Percentiles rank a stretch among this genome's conserved stretches.
Conservation (phyloP, 208 protist genomes). For the Leishmania martiniquensis region DNA sequence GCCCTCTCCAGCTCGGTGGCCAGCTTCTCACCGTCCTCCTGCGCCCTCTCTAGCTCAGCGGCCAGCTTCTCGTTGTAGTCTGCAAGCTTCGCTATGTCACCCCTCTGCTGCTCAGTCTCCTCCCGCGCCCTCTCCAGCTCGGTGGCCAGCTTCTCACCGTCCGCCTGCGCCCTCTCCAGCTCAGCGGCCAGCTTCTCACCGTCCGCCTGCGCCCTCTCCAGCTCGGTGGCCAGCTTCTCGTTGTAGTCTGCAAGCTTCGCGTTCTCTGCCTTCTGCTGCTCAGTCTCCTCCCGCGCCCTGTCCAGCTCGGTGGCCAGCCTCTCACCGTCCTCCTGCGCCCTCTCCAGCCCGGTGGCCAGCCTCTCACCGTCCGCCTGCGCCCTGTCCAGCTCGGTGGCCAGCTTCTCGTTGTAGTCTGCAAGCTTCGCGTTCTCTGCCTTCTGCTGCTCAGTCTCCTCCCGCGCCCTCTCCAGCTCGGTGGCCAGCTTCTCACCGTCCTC, state of each 20-base stretch:
- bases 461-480: background rate
- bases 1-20: no score
- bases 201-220: constrained; percentile 32
- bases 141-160: constrained; percentile 36
- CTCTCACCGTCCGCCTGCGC: background rate
- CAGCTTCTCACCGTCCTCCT: no score
- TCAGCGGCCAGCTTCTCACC: constrained; percentile 4
- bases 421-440: constrained; percentile 25
- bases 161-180: constrained; percentile 8
- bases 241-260: constrained; percentile 7
- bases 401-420: background rate
- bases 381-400: constrained; percentile 7
- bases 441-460: constrained; percentile 22
- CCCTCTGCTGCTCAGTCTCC: constrained; percentile 27
- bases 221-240: constrained; percentile 28
- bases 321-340: no score
- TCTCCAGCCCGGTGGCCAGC: no score
- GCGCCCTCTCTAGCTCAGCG: no score
- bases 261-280: no score
- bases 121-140: constrained; percentile 26
- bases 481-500: background rate
- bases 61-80: no score
- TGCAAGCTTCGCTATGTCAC: no score
- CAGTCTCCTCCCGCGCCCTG: no score
- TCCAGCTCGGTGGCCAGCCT: no score